Conservation (phyloP, 257 asterid genomes). For the Scutellaria baicalensis region DNA sequence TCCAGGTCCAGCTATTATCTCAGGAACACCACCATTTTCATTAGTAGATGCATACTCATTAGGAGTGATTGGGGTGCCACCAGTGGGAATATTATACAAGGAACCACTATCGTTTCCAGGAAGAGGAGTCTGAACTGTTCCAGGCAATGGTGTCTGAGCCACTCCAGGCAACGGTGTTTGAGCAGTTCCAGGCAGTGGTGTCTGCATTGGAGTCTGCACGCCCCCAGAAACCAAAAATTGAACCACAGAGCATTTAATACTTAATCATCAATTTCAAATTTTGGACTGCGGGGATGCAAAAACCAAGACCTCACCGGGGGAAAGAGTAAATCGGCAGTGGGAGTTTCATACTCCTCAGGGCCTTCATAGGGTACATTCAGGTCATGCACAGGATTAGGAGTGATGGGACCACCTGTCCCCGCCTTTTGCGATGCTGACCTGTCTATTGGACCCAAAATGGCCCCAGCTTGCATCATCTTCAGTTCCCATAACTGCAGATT, state of each 20-base stretch:
- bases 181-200: constrained; percentile 68
- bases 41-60: constrained; percentile 49
- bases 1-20: constrained; percentile 49
- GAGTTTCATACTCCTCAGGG: constrained; percentile 92
- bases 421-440: constrained; percentile 51
- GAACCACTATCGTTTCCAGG: constrained; percentile 71
- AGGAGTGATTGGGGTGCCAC: constrained; percentile 89
- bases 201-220: constrained; percentile 60
- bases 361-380: constrained; percentile 96
- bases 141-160: constrained; percentile 67
- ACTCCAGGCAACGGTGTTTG: constrained; percentile 85
- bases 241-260: neutral
- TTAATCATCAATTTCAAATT: neutral
- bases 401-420: constrained; percentile 47
- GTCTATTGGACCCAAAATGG: constrained; percentile 72
- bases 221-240: constrained; percentile 3
- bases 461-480: constrained; percentile 95
- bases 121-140: constrained; percentile 65
- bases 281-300: neutral
- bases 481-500: constrained; percentile 67
- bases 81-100: constrained; percentile 63
- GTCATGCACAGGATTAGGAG: constrained; percentile 74
- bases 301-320: constrained; percentile 67
- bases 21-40: constrained; percentile 50
- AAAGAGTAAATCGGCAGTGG: constrained; percentile 89